Evolutionary conservation across 2,329 filamentous ascomycete genomes (phyloP), one percentile per base, ranked within the genome.

Genomic region (Aspergillus persii): DNA sequence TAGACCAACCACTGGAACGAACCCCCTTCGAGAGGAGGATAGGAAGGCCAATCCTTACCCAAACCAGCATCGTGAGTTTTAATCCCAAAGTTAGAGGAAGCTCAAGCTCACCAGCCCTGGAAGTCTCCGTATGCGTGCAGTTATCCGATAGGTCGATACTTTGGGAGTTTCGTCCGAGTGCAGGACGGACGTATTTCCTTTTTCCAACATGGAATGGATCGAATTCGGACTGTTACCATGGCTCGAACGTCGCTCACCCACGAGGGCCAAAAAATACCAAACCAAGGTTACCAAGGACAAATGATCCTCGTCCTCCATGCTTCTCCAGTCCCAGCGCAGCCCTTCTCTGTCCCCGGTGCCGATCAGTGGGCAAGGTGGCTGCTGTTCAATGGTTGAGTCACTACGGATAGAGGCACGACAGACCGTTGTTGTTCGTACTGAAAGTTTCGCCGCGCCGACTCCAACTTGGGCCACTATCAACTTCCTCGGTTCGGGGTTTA

Each of bases 401-500:
- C 8, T 31, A 11, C 4, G 36, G 18, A 23, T 23, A 23, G 18
- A 23, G 36, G 12, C 36, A 41, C 36, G 41, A 54, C n/a, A 44
- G 23, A 46, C 36, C 53, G 33, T 49, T 47, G 47, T 46, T 56
- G 41, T 56, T 60, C 36, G 31, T 56, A 8, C 51, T 56, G 51
- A 44, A 53, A 36, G 50, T 54, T 54, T 30, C 12, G 47, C 26
- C 11, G 33, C 39, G 18, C 44, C 31, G 51, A 60, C 58, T 60
- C 58, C 58, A 58, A 60, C 29, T 52, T n/a, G 36, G 36, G n/a
- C 36, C 36, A 41, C 36, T 41, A 41, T 41, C 36, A 41, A 30
- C 30, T 49, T 55, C 52, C 55, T 48, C 56, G 58, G 58, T 58
- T 60, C 55, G 56, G 50, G 51, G 51, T 53, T 53, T 46, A 54